Base-by-base conservation (phyloP, 2,329 filamentous ascomycete genomes). In the Talaromyces albobiverticillius region DNA sequence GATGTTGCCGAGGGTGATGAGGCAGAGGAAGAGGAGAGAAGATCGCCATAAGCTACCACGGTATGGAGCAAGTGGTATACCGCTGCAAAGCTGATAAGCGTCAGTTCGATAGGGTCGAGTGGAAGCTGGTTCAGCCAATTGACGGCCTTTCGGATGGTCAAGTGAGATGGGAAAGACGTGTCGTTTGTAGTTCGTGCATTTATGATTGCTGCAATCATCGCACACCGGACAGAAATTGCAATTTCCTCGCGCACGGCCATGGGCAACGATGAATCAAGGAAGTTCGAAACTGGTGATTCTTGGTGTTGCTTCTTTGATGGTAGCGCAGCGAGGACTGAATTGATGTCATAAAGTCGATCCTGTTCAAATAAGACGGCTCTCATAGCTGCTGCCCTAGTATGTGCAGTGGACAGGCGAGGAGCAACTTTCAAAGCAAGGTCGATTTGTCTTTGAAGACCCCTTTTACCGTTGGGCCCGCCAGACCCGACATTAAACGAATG, bases 361-460 rank as follows among this genome's bases (percentile, higher is more conserved):
- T 76, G 68, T 50, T 81, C 78, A n/a, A 79, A 75, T 26, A 85
- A 76, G 2, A 86, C 75, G 7, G 83, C 80, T 62, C 81, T 81
- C 58, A 82, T 80, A 11, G 81, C 80, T 4, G 84, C 71, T 13
- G 82, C 80, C 42, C 83, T 76, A 10, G 80, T 75, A 49, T 83
- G 79, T 2, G 89, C 87, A 20, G 84, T 83, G 1, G 90, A 95
- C 11, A 88, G 88, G 34, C 87, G 84, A 1, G 93, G 93, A 0
- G 92, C 89, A 7, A 85, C 82, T 55, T 82, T 81, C 58, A 90
- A 78, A 2, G 92, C 90, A 31, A 89, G 77, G 1, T 83, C 79
- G 29, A 96, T 78, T 53, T 84, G 78, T 32, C 73, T 67, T 51
- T 78, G 74, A 57, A 83, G 76, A 8, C 20, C 32, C 53, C 53